Evolutionary conservation across 768 basidiomycete species (phyloP).

Genomic region (Termitomyces sp.): DNA sequence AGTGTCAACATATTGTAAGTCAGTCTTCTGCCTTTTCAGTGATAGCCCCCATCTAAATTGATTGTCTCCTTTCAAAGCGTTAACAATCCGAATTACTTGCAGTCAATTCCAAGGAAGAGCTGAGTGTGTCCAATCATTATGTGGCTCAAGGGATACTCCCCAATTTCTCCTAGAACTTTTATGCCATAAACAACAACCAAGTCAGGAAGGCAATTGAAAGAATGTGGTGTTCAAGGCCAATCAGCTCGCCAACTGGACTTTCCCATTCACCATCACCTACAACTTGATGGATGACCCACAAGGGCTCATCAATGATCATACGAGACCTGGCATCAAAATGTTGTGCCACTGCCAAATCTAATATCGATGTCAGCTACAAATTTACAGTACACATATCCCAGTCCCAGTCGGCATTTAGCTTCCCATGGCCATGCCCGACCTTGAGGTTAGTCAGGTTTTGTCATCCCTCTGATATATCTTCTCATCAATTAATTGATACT

Average conservation of each 20-base stretch:
- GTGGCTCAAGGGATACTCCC: not conserved
- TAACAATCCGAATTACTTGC: conserved; percentile 77
- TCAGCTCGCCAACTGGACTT: conserved; percentile 62
- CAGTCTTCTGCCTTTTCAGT: conserved; percentile 25
- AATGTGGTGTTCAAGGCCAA: conserved; percentile 50
- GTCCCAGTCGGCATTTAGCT: conserved; percentile 57
- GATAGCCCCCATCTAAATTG: not conserved
- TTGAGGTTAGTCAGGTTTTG: conserved; percentile 23
- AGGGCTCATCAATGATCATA: conserved; percentile 51
- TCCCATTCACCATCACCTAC: conserved; percentile 74
- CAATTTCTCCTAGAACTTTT: conserved; percentile 50
- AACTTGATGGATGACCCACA: conserved; percentile 51
- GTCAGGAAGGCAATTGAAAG: conserved; percentile 61
- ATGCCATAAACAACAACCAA: conserved; percentile 70
- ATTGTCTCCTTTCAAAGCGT: conserved; percentile 46
- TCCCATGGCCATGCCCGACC: conserved; percentile 58
- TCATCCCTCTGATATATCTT: not conserved
- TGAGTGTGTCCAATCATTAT: conserved; percentile 36
- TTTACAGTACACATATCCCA: conserved; percentile 67
- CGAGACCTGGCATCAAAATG: conserved; percentile 63
- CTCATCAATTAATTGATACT: not conserved
- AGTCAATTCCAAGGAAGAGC: conserved; percentile 61
- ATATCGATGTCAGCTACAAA: conserved; percentile 63
- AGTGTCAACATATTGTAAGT: conserved; percentile 69
- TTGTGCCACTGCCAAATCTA: conserved; percentile 44